These are phyloP conservation scores for Scopulariopsis brevicaulis DNA, from an alignment of 2,329 filamentous ascomycete genomes.

Conservation along the genomic window DNA sequence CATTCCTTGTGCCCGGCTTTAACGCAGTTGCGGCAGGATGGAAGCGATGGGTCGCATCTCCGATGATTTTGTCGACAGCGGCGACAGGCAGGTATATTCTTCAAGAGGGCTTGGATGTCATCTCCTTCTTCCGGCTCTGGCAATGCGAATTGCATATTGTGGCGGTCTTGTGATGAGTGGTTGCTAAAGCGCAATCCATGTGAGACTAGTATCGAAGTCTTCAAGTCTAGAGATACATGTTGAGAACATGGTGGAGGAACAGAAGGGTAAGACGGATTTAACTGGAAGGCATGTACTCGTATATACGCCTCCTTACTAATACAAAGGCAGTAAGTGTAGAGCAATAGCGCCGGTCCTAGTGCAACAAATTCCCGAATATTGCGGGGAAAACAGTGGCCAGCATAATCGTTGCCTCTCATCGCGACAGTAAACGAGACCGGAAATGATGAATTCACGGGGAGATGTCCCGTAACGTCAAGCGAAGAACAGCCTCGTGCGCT, in stretches of 20 bases:
- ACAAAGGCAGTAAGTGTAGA: no score
- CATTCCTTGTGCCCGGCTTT: neutral
- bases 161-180: neutral
- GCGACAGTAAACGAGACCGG: neutral
- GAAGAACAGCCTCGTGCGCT: neutral
- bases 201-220: neutral
- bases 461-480: neutral
- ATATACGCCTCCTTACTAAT: no score
- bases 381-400: no score
- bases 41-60: neutral
- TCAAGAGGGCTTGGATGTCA: neutral
- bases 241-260: no score
- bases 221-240: no score
- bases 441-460: neutral
- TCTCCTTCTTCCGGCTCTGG: neutral
- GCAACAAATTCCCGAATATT: no score
- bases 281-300: no score
- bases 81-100: neutral
- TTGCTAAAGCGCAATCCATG: neutral
- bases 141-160: neutral
- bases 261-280: no score
- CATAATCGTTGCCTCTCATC: no score
- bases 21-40: neutral
- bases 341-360: no score
- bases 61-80: neutral